Conservation (phyloP, 805 yeast genomes). For the Komagataella phaffii region DNA sequence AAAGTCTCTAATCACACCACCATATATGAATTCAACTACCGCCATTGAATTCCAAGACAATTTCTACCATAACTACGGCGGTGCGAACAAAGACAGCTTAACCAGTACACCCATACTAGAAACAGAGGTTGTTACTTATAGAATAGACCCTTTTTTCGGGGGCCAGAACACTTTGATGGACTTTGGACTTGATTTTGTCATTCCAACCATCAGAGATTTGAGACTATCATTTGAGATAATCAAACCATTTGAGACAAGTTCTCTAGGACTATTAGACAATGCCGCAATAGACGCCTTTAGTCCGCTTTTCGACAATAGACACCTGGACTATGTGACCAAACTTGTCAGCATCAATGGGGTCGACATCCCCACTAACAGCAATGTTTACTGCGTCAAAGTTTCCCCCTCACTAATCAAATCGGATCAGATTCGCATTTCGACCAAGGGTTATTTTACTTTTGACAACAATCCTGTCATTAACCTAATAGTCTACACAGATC, state of each 20-base stretch:
- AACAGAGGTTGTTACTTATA: not conserved
- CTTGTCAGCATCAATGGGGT: not conserved
- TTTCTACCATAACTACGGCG: not conserved
- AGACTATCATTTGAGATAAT: not conserved
- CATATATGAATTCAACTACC: not conserved
- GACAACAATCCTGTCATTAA: not conserved
- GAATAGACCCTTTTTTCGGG: not conserved
- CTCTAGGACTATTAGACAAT: not conserved
- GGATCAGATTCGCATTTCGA: not conserved
- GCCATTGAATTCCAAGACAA: not conserved
- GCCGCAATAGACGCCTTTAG: not conserved
- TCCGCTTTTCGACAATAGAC: not conserved
- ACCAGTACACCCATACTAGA: not conserved
- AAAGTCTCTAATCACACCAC: not conserved
- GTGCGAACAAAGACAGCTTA: not conserved
- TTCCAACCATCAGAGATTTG: not conserved
- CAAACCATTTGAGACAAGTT: not conserved
- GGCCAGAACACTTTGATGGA: not conserved
- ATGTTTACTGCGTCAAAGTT: not conserved
- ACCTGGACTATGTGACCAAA: not conserved
- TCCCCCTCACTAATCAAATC: not conserved
- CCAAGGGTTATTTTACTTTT: not conserved
- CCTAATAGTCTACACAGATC: not conserved
- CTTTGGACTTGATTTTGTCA: not conserved
- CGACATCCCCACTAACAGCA: not conserved